phyloP scores from a whole-genome alignment of 108 stramenopile genomes.

The Schizochytrium sp. region DNA sequence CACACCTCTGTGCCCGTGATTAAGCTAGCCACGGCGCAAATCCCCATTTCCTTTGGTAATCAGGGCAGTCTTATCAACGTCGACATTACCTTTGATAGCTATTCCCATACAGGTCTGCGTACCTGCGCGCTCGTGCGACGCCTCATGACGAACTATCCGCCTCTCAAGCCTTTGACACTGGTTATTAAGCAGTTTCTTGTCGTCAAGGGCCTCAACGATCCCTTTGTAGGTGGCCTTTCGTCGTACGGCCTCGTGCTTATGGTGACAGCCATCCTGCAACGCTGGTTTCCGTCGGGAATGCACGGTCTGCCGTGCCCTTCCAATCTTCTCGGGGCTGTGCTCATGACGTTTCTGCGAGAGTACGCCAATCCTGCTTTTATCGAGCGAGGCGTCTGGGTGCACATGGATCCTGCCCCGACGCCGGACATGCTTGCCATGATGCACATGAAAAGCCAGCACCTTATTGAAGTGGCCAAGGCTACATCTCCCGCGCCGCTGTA shows the following conservation, averaged over 20 bases:
- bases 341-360: not conserved
- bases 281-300: not conserved
- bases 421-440: not conserved
- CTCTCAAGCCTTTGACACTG: constrained; percentile 64
- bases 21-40: not conserved
- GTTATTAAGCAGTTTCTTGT: constrained; percentile 79
- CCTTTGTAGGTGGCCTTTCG: constrained; percentile 84
- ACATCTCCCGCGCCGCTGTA: not conserved
- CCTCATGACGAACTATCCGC: constrained; percentile 23
- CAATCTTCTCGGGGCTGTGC: not conserved
- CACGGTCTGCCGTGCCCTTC: not conserved
- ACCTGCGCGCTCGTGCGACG: constrained; percentile 20
- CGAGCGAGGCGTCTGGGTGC: not conserved
- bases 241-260: constrained; percentile 83
- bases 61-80: constrained; percentile 36
- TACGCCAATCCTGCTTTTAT: not conserved
- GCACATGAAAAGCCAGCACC: not conserved
- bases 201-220: constrained; percentile 78
- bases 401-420: not conserved
- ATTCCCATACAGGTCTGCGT: constrained; percentile 51
- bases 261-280: constrained; percentile 65
- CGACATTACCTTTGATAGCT: constrained; percentile 88
- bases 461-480: not conserved
- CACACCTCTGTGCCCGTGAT: not conserved
- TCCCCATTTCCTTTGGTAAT: not conserved